These are phyloP conservation scores for Phoenix dactylifera DNA, from an alignment of 176 grass and related monocot genomes.

Conservation along the genomic window DNA sequence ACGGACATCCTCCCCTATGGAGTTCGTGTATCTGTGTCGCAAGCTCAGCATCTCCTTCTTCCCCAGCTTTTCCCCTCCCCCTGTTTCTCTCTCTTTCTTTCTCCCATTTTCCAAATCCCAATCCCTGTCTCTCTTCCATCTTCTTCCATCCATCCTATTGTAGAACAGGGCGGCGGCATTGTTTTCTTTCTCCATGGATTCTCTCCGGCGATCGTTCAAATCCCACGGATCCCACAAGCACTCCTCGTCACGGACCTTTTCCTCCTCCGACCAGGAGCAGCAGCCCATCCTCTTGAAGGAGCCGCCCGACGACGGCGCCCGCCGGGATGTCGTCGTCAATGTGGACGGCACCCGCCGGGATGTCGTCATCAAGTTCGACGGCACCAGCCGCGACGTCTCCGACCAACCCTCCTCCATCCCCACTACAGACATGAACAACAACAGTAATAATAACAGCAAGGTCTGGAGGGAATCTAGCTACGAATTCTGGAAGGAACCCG, in stretches of 20 bases:
- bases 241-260: neutral
- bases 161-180: no score
- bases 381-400: slow-evolving; percentile 10
- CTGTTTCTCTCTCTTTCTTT: no score
- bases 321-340: slow-evolving; percentile 50
- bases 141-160: no score
- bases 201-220: slow-evolving; percentile 14
- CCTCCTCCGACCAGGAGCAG: slow-evolving; percentile 37
- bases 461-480: slow-evolving; percentile 23
- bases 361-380: slow-evolving; percentile 51
- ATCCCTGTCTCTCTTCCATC: no score
- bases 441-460: neutral
- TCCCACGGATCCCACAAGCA: slow-evolving; percentile 1
- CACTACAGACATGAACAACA: no score
- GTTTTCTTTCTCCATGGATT: neutral
- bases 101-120: no score
- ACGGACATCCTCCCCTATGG: no score
- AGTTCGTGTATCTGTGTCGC: no score
- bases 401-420: neutral
- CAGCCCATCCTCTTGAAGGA: slow-evolving; percentile 10
- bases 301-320: neutral
- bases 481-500: slow-evolving; percentile 20
- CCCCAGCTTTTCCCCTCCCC: no score
- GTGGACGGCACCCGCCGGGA: no score
- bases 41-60: no score